Conservation (phyloP, 441 rosid species). For the Adansonia rubrostipa region DNA sequence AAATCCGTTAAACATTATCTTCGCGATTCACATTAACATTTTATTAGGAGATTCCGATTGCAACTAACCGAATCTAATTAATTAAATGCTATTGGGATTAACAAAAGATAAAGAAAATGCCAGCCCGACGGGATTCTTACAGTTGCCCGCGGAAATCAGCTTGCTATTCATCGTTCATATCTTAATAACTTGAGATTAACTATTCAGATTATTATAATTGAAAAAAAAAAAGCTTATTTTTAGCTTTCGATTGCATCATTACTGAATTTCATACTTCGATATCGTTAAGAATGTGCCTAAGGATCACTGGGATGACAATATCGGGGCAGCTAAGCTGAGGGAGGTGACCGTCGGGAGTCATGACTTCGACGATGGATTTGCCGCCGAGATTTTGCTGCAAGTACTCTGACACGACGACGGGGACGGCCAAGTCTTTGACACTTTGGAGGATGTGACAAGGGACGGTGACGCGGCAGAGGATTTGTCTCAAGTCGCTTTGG, state of each 20-base stretch:
- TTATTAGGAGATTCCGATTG: no score
- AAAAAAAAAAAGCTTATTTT: background rate
- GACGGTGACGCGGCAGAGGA: constrained; percentile 55
- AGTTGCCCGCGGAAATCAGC: no score
- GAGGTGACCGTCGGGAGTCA: constrained; percentile 82
- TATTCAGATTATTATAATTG: constrained; percentile 7
- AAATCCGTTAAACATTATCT: no score
- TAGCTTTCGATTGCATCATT: no score
- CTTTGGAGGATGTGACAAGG: constrained; percentile 94
- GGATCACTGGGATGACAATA: constrained; percentile 66
- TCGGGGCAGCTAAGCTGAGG: constrained; percentile 96
- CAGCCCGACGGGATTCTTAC: no score
- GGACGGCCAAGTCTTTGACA: constrained; percentile 83
- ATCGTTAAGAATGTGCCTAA: constrained; percentile 71
- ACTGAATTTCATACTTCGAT: constrained; percentile 39
- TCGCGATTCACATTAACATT: no score
- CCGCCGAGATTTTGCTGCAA: constrained; percentile 67
- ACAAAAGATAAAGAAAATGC: no score
- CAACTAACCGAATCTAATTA: no score
- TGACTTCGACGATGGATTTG: constrained; percentile 79
- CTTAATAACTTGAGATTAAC: constrained; percentile 8
- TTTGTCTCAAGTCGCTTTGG: constrained; percentile 73
- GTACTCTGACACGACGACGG: constrained; percentile 74
- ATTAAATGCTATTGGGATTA: no score
- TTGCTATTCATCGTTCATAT: background rate